phyloP scores from a whole-genome alignment of 345 rosid genomes.

The Balakata baccata region DNA sequence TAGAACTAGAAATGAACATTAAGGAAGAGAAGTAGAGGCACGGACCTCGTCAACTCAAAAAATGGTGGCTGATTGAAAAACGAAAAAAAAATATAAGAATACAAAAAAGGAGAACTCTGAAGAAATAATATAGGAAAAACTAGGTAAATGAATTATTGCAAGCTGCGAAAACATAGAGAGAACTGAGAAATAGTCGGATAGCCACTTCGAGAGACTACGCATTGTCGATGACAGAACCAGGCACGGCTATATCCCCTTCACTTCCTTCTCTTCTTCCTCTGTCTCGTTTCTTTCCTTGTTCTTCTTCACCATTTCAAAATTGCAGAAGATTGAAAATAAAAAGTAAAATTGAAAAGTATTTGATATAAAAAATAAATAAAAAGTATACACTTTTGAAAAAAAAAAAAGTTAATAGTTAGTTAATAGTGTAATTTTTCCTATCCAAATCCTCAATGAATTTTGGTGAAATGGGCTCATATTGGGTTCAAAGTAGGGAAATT shows the following conservation, averaged over 20 bases:
- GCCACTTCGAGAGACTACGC: slow-evolving; percentile 93
- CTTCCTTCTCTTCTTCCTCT: slow-evolving; percentile 24
- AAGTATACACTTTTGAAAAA: too few species aligned
- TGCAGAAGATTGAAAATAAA: too few species aligned
- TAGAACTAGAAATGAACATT: not conserved
- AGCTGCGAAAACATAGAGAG: not conserved
- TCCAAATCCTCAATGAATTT: too few species aligned
- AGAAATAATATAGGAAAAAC: too few species aligned
- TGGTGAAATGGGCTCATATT: too few species aligned
- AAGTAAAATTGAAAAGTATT: too few species aligned
- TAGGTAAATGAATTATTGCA: not conserved
- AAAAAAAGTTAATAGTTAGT: too few species aligned
- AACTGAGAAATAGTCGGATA: slow-evolving; percentile 53
- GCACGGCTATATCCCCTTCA: slow-evolving; percentile 55
- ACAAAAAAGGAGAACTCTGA: too few species aligned
- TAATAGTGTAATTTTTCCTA: too few species aligned
- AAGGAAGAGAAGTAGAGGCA: slow-evolving; percentile 4
- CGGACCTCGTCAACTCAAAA: slow-evolving; percentile 84
- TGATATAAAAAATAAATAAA: too few species aligned
- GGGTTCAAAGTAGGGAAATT: too few species aligned
- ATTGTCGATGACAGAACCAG: slow-evolving; percentile 93
- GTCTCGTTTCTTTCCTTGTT: slow-evolving; percentile 11
- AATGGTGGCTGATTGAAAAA: slow-evolving; percentile 69
- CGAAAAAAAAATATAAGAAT: not conserved
- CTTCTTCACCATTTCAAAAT: too few species aligned